Evolutionary conservation across 2,329 filamentous ascomycete genomes (phyloP), one percentile per base, ranked within the genome.

Genomic region (Periconia sp.): DNA sequence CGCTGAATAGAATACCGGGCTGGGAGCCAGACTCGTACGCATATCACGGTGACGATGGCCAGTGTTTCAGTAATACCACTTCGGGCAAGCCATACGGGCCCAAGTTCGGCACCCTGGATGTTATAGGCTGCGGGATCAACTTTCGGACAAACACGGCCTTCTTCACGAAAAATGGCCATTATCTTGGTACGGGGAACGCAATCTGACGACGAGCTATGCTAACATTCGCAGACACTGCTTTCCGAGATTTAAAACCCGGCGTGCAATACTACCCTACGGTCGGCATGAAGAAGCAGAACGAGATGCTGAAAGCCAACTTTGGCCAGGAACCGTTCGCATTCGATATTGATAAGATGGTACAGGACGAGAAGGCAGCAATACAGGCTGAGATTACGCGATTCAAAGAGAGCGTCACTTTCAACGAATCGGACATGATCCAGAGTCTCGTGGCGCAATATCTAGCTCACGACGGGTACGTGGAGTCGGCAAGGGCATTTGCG

Each of bases 401-500:
- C 11, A 68, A 57, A 15, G 56, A 56, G 6, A 40, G 54, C 15
- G 49, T 52, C 2, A 46, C 54, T 9, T 77, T 90, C 57, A 85
- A 83, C 56, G 93, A 97, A 73, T 87, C 85, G 1, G 81, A 89
- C 23, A 81, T 97, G 45, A 85, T 96, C 37, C 92, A 97, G 69
- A 84, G 89, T 62, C 78, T 97, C 52, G 86, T 93, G 17, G 82
- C 92, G 40, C 92, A 97, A 74, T 97, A 96, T 62, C 79, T 99
- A 14, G 90, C 92, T 37, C 93, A 97, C 63, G 94, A 97, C 65
- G 94, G 94, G 54, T 97, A 97, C 62, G 88, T 97, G 8, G 93
- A 97, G 61, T 96, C 93, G 0, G 92, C 92, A 9, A 85, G 87
- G 58, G 91, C 91, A 0, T 97, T 99, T 78, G 86, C 90, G 3